Percentiles rank a stretch among this genome's conserved stretches.
Conservation (phyloP, 495 filamentous ascomycete genomes). For the Bacidia rubella region DNA sequence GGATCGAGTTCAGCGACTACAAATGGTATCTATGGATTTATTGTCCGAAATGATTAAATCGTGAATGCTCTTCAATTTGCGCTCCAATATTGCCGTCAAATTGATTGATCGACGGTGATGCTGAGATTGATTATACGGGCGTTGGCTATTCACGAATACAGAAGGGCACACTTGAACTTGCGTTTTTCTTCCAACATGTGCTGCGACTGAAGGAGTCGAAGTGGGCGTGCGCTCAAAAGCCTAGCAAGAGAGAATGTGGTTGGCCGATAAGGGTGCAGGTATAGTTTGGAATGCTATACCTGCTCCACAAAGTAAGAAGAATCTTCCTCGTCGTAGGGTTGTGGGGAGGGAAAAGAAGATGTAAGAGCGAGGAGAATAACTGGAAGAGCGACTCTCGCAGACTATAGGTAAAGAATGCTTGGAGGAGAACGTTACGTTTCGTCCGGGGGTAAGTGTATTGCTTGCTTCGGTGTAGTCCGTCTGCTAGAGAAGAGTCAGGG, state of each 20-base stretch:
- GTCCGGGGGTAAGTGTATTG: background rate
- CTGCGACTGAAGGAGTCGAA: background rate
- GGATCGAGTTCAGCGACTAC: background rate
- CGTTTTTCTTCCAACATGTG: constrained; percentile 9
- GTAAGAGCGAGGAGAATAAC: background rate
- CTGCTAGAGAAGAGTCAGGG: background rate
- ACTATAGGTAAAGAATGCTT: background rate
- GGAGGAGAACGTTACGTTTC: background rate
- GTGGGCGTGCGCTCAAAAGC: background rate
- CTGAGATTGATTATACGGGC: background rate
- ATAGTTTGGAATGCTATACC: background rate
- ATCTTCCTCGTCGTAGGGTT: background rate
- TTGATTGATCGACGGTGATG: background rate
- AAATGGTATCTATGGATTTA: background rate
- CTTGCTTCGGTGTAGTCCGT: background rate
- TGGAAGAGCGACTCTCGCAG: background rate
- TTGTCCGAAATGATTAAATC: background rate
- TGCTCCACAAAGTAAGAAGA: background rate
- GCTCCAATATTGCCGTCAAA: background rate
- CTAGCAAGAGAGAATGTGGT: background rate
- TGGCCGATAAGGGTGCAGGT: background rate
- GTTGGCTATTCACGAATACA: constrained; percentile 9
- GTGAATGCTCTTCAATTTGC: background rate
- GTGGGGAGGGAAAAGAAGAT: background rate
- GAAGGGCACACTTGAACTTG: constrained; percentile 11